A percentile compares a stretch with the other conserved stretches of the same genome.
Evolutionary conservation across 352 stramenopile species (phyloP).

Genomic region (Phytophthora sansomeana): DNA sequence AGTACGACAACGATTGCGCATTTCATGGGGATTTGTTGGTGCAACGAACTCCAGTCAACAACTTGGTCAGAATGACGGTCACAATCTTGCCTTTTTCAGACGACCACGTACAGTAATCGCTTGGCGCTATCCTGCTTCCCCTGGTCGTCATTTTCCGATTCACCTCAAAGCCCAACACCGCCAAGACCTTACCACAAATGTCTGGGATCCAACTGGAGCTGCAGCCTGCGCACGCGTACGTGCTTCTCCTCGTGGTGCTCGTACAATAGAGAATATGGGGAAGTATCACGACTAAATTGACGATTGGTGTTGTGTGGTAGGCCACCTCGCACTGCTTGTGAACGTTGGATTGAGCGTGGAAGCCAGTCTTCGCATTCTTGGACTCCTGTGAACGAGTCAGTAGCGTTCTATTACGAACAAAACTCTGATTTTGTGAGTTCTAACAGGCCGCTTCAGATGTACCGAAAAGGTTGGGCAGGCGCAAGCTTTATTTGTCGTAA

Average conservation of each 20-base stretch:
- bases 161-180: conserved; percentile 14
- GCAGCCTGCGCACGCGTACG: conserved; percentile 56
- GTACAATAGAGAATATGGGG: conserved; percentile 11
- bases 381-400: conserved; percentile 23
- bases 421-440: not conserved
- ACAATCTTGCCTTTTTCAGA: no score
- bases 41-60: no score
- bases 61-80: no score
- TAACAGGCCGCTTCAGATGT: not conserved
- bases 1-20: no score
- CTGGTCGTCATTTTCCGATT: not conserved
- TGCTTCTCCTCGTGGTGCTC: conserved; percentile 61
- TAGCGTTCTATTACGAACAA: not conserved
- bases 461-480: not conserved
- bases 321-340: conserved; percentile 54
- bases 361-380: conserved; percentile 39
- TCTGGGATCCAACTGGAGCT: conserved; percentile 36
- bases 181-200: conserved; percentile 5
- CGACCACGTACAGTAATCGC: no score
- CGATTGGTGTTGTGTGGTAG: no score
- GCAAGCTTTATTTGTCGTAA: conserved; percentile 7
- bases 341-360: conserved; percentile 37
- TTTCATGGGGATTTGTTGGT: no score
- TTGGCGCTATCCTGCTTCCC: no score
- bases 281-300: no score